A percentile compares a stretch with the other conserved stretches of the same genome.
phyloP scores from a whole-genome alignment of 1,284 basidiomycete genomes.

The Sutorius eximius region DNA sequence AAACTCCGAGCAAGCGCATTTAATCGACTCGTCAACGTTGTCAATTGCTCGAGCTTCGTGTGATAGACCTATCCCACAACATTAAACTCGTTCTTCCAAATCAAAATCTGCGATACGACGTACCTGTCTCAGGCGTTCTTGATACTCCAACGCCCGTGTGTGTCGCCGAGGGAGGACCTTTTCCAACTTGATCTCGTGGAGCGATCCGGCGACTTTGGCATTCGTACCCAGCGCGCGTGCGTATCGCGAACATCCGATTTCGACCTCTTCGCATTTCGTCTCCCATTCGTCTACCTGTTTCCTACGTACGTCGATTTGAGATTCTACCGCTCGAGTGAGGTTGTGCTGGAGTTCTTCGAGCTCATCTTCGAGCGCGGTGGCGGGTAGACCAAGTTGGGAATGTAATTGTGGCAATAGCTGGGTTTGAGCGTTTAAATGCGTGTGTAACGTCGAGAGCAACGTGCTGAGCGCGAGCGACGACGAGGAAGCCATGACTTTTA shows the following conservation, averaged over 20 bases:
- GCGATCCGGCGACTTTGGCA: slow-evolving; percentile 57
- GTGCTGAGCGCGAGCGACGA: slow-evolving; percentile 50
- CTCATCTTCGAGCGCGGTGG: slow-evolving; percentile 73
- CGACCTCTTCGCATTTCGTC: slow-evolving; percentile 59
- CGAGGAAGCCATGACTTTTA: slow-evolving; percentile 30
- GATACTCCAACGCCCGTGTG: slow-evolving; percentile 62
- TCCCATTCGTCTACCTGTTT: slow-evolving; percentile 73
- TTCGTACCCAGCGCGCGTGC: slow-evolving; percentile 67
- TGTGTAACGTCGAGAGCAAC: slow-evolving; percentile 72
- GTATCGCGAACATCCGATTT: slow-evolving; percentile 63
- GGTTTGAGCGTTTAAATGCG: slow-evolving; percentile 73
- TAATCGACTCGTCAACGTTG: slow-evolving; percentile 63
- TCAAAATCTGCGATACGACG: slow-evolving; percentile 25
- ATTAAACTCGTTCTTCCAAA: background rate
- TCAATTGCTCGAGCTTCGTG: slow-evolving; percentile 74
- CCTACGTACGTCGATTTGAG: slow-evolving; percentile 60
- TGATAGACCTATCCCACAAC: slow-evolving; percentile 61
- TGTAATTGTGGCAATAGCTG: slow-evolving; percentile 74
- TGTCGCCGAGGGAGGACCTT: slow-evolving; percentile 65
- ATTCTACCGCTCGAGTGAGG: slow-evolving; percentile 68
- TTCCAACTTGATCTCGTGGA: slow-evolving; percentile 57
- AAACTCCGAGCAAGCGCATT: slow-evolving; percentile 51
- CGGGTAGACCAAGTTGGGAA: slow-evolving; percentile 67
- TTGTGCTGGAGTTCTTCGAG: slow-evolving; percentile 62
- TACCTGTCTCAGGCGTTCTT: slow-evolving; percentile 76